Base-by-base conservation (phyloP, 768 basidiomycete species). In the Suillus luteus region DNA sequence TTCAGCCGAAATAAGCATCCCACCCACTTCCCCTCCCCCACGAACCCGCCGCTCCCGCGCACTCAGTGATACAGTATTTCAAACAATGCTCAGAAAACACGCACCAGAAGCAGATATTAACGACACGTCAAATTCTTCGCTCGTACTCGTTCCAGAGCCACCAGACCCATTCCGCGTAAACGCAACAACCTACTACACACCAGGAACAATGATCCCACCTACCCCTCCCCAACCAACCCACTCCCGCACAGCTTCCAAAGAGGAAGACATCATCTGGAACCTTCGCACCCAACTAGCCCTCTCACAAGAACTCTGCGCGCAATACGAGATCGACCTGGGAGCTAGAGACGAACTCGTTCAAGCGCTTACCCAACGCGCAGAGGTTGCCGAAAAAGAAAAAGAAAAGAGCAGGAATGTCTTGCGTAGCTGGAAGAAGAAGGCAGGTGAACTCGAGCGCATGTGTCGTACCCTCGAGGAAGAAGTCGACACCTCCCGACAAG, bases 401-500 rank as follows among this genome's bases (percentile, higher is more conserved):
- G 78, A 78, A 33, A 86, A 86, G 70, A 84, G 88, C 60, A 83
- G 81, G 70, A 76, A 64, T 17, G 78, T 83, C 0, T 72, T 91
- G 40, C 78, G 83, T 44, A 77, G 77, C 19, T 92, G 90, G 88
- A 90, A 87, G 79, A 90, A 90, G 79, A 91, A 90, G 67, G 88
- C 92, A 3, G 80, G 81, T 60, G 90, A 92, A 66, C 77, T 94
- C 55, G 91, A 93, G 76, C 83, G 80, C 66, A 79, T 85, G 64
- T 87, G 88, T 60, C 82, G 86, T 17, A 77, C 80, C 62, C 80
- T 90, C 37, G 91, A 96, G 78, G 94, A 96, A 71, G 91, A 96
- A 71, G 91, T 96, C 35, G 96, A 98, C 65, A 81, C 85, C 8
- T 90, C 90, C 49, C 82, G 94, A 46, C 87, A 91, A 68, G 92